A percentile compares a stretch with the other conserved stretches of the same genome.
Conservation (phyloP, 1,139 yeast genomes). For the Nakaseomyces uthaithaninus region DNA sequence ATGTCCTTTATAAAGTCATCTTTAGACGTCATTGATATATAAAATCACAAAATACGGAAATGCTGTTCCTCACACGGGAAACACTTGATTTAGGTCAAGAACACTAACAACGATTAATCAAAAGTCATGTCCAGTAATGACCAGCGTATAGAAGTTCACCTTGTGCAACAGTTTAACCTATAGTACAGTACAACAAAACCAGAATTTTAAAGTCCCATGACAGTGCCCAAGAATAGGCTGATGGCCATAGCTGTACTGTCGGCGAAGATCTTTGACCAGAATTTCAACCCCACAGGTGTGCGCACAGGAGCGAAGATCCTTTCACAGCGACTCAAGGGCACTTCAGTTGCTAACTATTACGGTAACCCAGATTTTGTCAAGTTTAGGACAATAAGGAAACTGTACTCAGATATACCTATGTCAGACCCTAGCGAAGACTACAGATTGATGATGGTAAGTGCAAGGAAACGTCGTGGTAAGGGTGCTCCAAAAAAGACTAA, state of each 20-base stretch:
- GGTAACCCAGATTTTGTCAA: constrained; percentile 67
- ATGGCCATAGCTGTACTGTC: constrained; percentile 49
- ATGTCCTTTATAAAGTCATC: too few relatives aligned
- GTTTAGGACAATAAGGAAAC: constrained; percentile 48
- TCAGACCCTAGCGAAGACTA: constrained; percentile 69
- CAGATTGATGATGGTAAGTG: constrained; percentile 55
- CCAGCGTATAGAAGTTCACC: too few relatives aligned
- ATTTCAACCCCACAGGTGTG: constrained; percentile 57
- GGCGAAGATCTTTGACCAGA: constrained; percentile 53
- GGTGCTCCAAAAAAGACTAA: constrained; percentile 83
- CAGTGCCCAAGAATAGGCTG: constrained; percentile 39
- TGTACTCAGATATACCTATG: constrained; percentile 52
- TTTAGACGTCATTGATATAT: too few relatives aligned
- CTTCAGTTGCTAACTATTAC: constrained; percentile 61
- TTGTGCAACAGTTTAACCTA: too few relatives aligned
- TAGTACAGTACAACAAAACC: neutral
- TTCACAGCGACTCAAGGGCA: constrained; percentile 68
- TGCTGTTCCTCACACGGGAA: too few relatives aligned
- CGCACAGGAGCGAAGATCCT: constrained; percentile 77
- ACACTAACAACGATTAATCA: too few relatives aligned
- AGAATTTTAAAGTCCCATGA: neutral
- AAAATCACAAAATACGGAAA: too few relatives aligned
- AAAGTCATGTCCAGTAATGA: too few relatives aligned
- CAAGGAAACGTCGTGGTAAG: constrained; percentile 77
- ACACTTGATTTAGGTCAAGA: too few relatives aligned